These are phyloP conservation scores for Aegilops longissima DNA, from an alignment of 176 grass and related monocot genomes.

Conservation along the genomic window DNA sequence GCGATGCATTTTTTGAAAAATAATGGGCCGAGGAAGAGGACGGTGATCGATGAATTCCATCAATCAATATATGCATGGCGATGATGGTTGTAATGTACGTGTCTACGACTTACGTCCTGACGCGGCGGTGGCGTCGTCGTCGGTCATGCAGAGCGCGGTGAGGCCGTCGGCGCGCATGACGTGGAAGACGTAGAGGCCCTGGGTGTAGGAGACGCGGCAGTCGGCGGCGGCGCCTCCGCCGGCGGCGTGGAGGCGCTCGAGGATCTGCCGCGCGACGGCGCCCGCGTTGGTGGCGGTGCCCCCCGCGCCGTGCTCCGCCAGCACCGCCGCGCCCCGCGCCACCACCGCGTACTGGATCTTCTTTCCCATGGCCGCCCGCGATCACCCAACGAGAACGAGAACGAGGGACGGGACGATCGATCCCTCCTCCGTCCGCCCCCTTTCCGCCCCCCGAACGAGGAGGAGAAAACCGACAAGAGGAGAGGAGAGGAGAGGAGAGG, in stretches of 20 bases:
- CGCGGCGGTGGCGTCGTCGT: constrained; percentile 40
- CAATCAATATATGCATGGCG: not conserved
- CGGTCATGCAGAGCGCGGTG: constrained; percentile 75
- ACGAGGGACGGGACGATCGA: not conserved
- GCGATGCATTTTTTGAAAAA: not conserved
- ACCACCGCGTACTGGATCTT: constrained; percentile 74
- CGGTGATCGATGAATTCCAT: not conserved
- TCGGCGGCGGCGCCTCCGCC: constrained; percentile 19
- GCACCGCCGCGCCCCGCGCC: constrained; percentile 65
- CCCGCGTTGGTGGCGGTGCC: constrained; percentile 47
- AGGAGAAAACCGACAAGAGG: not conserved
- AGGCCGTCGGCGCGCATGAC: constrained; percentile 43
- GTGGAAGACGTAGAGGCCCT: constrained; percentile 79
- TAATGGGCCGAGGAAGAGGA: not conserved
- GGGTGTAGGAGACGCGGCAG: constrained; percentile 84
- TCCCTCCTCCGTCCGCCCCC: constrained; percentile 14
- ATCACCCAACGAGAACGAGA: too few species aligned
- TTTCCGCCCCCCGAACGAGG: constrained; percentile 8
- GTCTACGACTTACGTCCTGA: constrained; percentile 2
- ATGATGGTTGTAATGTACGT: not conserved
- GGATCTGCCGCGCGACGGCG: constrained; percentile 66
- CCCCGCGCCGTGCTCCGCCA: constrained; percentile 58
- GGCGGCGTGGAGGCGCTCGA: constrained; percentile 46
- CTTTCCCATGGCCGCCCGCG: not conserved
- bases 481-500: not conserved